Base-by-base conservation (phyloP, 2,329 filamentous ascomycete species). In the Alternaria infectoria region DNA sequence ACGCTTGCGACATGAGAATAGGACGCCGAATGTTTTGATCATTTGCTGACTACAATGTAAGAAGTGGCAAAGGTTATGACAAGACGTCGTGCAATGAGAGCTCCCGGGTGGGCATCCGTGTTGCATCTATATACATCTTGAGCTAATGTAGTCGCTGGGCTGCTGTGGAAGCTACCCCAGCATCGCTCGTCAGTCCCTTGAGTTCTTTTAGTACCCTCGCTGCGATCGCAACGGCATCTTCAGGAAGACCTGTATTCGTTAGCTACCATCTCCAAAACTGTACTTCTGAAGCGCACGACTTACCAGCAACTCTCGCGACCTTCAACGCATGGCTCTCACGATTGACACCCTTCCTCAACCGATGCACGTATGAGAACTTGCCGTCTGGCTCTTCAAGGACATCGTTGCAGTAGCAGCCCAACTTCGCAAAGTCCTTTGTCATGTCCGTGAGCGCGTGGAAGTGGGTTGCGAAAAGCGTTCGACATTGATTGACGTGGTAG, bases 381-480 rank as follows among this genome's bases (percentile, higher is more conserved):
- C 84, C 81, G 8, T 82, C 84, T 2, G 70, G 72, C 54, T 91
- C 90, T 77, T 97, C 94, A 21, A 89, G 85, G 9, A 99, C 88
- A 80, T 97, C 93, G 0, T 96, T 98, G 79, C 95, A 98, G 79
- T 95, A 97, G 70, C 88, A 88, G 43, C 87, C 91, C 54, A 97
- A 82, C 40, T 82, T 78, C 17, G 86, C 81, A 64, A 88, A 86
- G 7, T 84, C 83, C 8, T 78, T 79, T 0, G 91, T 92, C 83
- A 96, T 87, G 74, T 97, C 93, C 3, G 91, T 91, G 6, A 99
- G 83, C 4, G 81, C 84, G 79, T 99, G 95, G 74, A 98, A 99
- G 80, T 99, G 96, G 15, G 96, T 98, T 1, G 96, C 96, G 78
- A 99, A 99, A 45, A 99, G 84, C 1, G 91, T 89, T 13, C 96